These are phyloP conservation scores for Blastosporella zonata DNA, from an alignment of 1,284 basidiomycete genomes.

Conservation along the genomic window DNA sequence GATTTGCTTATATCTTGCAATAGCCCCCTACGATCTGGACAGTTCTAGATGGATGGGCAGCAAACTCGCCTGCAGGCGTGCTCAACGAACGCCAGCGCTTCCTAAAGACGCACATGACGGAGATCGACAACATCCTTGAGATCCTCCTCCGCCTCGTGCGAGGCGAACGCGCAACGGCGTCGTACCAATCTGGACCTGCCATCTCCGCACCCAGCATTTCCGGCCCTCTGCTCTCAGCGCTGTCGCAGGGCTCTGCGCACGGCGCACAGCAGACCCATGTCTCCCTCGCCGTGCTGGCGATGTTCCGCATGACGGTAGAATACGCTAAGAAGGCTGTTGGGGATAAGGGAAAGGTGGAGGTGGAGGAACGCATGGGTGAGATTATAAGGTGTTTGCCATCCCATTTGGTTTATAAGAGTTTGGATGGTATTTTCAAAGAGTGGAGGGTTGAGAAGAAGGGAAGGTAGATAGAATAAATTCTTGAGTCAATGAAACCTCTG, in stretches of 20 bases:
- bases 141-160: constrained; percentile 87
- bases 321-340: constrained; percentile 73
- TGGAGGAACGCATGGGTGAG: constrained; percentile 80
- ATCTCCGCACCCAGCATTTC: constrained; percentile 59
- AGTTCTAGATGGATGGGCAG: constrained; percentile 85
- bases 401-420: constrained; percentile 81
- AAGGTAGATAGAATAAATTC: constrained; percentile 36
- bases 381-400: constrained; percentile 85
- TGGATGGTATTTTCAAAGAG: constrained; percentile 92
- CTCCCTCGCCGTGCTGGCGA: constrained; percentile 85
- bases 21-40: constrained; percentile 90
- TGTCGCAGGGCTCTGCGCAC: constrained; percentile 74
- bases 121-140: constrained; percentile 85
- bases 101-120: constrained; percentile 80
- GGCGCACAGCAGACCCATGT: constrained; percentile 90
- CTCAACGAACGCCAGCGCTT: constrained; percentile 81
- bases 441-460: constrained; percentile 77
- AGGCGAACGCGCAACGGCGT: constrained; percentile 77
- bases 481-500: neutral
- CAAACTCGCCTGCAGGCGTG: constrained; percentile 73
- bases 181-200: constrained; percentile 55
- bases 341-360: constrained; percentile 64
- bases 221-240: constrained; percentile 64
- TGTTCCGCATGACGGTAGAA: constrained; percentile 82
- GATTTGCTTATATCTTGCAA: constrained; percentile 6